Base-by-base conservation (phyloP, 495 filamentous ascomycete genomes). In the Staphylotrichum longicolle region DNA sequence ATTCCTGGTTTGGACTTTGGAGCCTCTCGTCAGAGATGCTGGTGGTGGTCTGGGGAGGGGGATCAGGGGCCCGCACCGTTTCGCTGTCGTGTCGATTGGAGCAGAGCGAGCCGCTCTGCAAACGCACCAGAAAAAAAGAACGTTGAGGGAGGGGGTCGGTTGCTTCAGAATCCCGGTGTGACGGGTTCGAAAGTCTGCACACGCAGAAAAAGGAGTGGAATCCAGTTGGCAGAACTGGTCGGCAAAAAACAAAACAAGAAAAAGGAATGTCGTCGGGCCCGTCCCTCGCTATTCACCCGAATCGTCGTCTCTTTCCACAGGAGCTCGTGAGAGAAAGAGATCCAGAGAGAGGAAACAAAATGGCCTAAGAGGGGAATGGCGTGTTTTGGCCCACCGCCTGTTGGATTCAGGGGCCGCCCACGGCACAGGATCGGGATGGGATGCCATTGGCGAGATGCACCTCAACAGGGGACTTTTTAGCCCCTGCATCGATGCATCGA, bases 21-120 rank as follows among this genome's bases (percentile, higher is more conserved):
- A 58, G 50, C 34, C 47, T 66, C 15, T 45, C 58, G 71, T 74
- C 60, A 69, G 71, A 73, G 67, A 68, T 52, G 30, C 40, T 65
- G 61, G 37, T 66, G 63, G 65, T 63, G 53, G 60, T 59, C 57
- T 59, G 60, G 45, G 54, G 54, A 55, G 57, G 69, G 47, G 59
- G 70, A 69, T 71, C 68, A 73, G 71, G 67, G 68, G 67, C 59
- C 33, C 34, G 57, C 56, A 65, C 55, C 47, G 67, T 61, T 64
- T 61, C 67, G 37, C n/a, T 27, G 20, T 27, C 20, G 20, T 44
- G 66, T 66, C 68, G 64, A 70, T 68, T 70, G 65, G 66, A 49
- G 62, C 57, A 63, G 52, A 61, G 48, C 40, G 68, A 57, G 61
- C 50, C 68, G 58, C 61, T 52, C 48, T 54, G 60, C 52, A 66